These are phyloP conservation scores for Fusarium aywerte DNA, from an alignment of 2,329 filamentous ascomycete species.

Conservation along the genomic window DNA sequence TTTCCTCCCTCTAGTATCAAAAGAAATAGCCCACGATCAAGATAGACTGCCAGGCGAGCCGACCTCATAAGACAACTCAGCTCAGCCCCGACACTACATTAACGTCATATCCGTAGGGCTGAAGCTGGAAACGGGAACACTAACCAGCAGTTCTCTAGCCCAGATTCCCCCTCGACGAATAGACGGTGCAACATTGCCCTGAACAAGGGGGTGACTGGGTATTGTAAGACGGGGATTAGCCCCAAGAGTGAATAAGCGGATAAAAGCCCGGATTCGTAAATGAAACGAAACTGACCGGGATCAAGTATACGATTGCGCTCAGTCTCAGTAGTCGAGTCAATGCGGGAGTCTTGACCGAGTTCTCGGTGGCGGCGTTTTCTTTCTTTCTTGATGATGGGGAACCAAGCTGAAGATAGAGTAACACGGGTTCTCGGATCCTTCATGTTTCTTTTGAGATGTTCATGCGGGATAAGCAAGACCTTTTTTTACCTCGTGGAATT, in stretches of 20 bases:
- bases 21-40: neutral
- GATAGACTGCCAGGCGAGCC: neutral
- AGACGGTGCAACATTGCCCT: slow-evolving; percentile 6
- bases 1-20: slow-evolving; percentile 11
- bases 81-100: neutral
- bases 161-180: neutral
- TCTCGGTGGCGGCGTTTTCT: neutral
- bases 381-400: neutral
- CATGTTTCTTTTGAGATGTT: neutral
- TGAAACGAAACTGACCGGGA: neutral
- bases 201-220: slow-evolving; percentile 3
- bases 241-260: neutral
- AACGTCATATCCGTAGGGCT: slow-evolving; percentile 19
- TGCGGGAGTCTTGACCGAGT: neutral
- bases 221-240: neutral
- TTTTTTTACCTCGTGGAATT: neutral
- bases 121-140: slow-evolving; percentile 4
- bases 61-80: neutral
- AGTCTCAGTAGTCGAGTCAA: neutral
- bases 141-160: neutral
- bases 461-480: neutral
- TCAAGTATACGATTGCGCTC: slow-evolving; percentile 1
- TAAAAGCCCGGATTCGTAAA: neutral
- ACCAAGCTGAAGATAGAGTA: neutral
- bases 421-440: neutral